Evolutionary conservation across 2,329 filamentous ascomycete genomes (phyloP).

Genomic region (Hymenoscyphus fraxineus): DNA sequence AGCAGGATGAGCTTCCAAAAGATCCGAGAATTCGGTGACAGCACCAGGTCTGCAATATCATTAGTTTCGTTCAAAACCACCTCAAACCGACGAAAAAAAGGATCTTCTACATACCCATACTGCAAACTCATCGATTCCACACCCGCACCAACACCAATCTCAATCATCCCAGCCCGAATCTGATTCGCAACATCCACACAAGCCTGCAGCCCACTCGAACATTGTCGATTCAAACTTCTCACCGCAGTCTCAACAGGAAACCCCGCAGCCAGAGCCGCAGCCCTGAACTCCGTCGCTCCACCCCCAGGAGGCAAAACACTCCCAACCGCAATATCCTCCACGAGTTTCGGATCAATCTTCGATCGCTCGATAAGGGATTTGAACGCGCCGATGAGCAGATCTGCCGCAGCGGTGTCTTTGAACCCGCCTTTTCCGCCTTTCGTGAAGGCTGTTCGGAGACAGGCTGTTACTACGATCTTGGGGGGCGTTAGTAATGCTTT

Average conservation of each 20-base stretch:
- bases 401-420: conserved; percentile 87
- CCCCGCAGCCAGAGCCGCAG: conserved; percentile 82
- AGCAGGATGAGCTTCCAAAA: conserved; percentile 75
- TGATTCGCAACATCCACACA: conserved; percentile 93
- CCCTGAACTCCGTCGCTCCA: conserved; percentile 94
- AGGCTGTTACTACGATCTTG: conserved; percentile 84
- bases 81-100: background rate
- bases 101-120: conserved; percentile 64
- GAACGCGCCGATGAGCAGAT: conserved; percentile 81
- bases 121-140: conserved; percentile 95
- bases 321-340: conserved; percentile 91
- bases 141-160: conserved; percentile 87
- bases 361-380: conserved; percentile 79
- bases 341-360: conserved; percentile 78
- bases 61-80: conserved; percentile 4
- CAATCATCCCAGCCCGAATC: conserved; percentile 88
- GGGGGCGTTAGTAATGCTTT: conserved; percentile 27
- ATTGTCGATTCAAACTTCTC: conserved; percentile 88
- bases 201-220: conserved; percentile 87
- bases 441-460: conserved; percentile 86
- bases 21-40: conserved; percentile 88
- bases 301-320: conserved; percentile 88
- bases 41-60: conserved; percentile 60
- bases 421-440: conserved; percentile 91
- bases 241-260: conserved; percentile 85